Conservation (phyloP, 1,284 basidiomycete species). For the Boletus sp. region DNA sequence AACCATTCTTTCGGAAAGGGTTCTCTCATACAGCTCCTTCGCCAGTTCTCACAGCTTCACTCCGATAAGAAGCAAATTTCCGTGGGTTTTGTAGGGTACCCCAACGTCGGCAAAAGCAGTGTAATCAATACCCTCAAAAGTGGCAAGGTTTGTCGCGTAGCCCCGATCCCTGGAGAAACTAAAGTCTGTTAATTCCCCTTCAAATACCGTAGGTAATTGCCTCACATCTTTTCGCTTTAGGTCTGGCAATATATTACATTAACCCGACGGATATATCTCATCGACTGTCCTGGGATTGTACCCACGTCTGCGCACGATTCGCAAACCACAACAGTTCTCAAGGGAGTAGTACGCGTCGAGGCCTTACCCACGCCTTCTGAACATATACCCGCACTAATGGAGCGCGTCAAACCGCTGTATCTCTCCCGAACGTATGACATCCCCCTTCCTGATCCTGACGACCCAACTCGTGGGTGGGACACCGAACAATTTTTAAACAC, state of each 20-base stretch:
- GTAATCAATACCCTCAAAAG: conserved; percentile 99
- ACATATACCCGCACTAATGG: conserved; percentile 86
- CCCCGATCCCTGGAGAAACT: conserved; percentile 97
- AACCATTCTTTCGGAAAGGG: conserved; percentile 99
- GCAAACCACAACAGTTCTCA: conserved; percentile 90
- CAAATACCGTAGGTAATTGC: not conserved
- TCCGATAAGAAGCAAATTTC: conserved; percentile 99
- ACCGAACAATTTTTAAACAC: conserved; percentile 81
- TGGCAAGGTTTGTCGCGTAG: conserved; percentile 96
- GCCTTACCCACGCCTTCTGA: conserved; percentile 92
- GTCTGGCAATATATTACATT: conserved; percentile 99
- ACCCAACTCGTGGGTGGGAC: conserved; percentile 54
- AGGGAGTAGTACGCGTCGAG: conserved; percentile 96
- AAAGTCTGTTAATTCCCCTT: conserved; percentile 52
- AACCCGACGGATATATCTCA: conserved; percentile 94
- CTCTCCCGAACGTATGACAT: conserved; percentile 88
- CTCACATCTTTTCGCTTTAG: conserved; percentile 34
- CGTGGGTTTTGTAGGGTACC: conserved; percentile 97
- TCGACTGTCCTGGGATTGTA: conserved; percentile 98
- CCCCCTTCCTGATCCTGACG: conserved; percentile 54
- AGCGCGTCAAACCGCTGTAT: conserved; percentile 90
- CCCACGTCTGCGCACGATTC: conserved; percentile 90
- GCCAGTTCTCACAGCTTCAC: conserved; percentile 95
- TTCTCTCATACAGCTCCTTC: conserved; percentile 92
- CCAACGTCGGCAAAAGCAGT: conserved; percentile 96